Evolutionary conservation across 345 rosid genomes (phyloP).

Genomic region (Diplotaxis tenuifolia): DNA sequence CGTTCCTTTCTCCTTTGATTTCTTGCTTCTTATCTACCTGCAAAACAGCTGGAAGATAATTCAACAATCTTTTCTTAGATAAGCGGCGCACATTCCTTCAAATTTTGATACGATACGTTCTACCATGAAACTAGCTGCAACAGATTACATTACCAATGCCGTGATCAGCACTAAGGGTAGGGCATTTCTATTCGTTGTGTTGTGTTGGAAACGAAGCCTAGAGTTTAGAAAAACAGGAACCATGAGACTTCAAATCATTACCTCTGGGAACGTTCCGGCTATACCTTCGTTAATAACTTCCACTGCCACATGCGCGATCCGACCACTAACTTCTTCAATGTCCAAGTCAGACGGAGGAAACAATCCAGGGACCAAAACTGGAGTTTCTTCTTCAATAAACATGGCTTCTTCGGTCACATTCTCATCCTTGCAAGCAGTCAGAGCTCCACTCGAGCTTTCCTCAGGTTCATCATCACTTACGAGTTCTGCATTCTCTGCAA

Average conservation of each 20-base stretch:
- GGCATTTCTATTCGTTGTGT: neutral
- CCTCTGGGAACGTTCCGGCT: slow-evolving; percentile 32
- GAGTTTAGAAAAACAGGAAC: neutral
- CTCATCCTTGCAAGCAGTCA: neutral
- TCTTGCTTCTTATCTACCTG: neutral
- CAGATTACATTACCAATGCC: neutral
- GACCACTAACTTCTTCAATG: slow-evolving; percentile 29
- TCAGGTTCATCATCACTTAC: slow-evolving; percentile 31
- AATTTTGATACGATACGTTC: neutral
- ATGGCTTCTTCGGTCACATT: slow-evolving; percentile 36
- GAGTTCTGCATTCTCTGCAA: slow-evolving; percentile 42
- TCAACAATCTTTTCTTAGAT: neutral
- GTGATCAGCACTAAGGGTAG: slow-evolving; percentile 8
- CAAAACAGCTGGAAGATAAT: neutral
- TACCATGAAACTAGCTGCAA: neutral
- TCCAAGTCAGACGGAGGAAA: slow-evolving; percentile 29
- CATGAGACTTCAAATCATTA: slow-evolving; percentile 19
- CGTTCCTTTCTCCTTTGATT: neutral
- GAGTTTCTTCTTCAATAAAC: slow-evolving; percentile 42
- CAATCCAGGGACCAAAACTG: slow-evolving; percentile 76
- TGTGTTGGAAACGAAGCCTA: neutral
- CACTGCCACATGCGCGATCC: neutral
- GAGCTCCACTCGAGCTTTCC: slow-evolving; percentile 22
- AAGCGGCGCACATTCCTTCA: neutral
- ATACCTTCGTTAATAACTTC: slow-evolving; percentile 34